Conservation (phyloP, 331 rosid genomes). For the Rhamnella rubrinervis region DNA sequence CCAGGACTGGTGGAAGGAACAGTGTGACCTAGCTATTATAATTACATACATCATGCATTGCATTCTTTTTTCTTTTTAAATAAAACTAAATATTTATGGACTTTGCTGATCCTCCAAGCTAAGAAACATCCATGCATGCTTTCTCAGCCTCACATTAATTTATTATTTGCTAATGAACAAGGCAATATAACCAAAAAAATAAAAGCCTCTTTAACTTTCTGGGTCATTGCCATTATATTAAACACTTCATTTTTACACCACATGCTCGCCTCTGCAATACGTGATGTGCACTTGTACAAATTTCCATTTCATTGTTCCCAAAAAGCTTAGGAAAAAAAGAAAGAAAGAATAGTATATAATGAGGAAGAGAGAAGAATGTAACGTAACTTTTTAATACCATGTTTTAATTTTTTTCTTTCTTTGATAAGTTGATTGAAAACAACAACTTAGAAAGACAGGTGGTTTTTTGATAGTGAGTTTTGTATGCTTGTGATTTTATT, state of each 20-base stretch:
- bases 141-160: constrained; percentile 17
- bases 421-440: too few relatives aligned
- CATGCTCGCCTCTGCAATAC: neutral
- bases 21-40: neutral
- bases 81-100: too few relatives aligned
- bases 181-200: too few relatives aligned
- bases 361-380: too few relatives aligned
- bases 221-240: neutral
- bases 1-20: constrained; percentile 14
- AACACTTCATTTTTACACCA: neutral
- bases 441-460: too few relatives aligned
- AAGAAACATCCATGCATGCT: constrained; percentile 39
- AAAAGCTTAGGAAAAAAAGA: neutral
- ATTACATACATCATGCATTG: constrained; percentile 28
- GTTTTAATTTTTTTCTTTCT: too few relatives aligned
- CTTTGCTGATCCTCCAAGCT: constrained; percentile 55
- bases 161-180: neutral
- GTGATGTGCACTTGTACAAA: neutral
- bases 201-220: neutral
- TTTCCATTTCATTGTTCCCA: constrained; percentile 4
- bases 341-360: too few relatives aligned
- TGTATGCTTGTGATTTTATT: too few relatives aligned
- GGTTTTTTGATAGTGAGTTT: too few relatives aligned
- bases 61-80: too few relatives aligned
- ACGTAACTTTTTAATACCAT: too few relatives aligned